phyloP scores from a whole-genome alignment of 2,329 filamentous ascomycete species.

The Hypoxylon sp. region DNA sequence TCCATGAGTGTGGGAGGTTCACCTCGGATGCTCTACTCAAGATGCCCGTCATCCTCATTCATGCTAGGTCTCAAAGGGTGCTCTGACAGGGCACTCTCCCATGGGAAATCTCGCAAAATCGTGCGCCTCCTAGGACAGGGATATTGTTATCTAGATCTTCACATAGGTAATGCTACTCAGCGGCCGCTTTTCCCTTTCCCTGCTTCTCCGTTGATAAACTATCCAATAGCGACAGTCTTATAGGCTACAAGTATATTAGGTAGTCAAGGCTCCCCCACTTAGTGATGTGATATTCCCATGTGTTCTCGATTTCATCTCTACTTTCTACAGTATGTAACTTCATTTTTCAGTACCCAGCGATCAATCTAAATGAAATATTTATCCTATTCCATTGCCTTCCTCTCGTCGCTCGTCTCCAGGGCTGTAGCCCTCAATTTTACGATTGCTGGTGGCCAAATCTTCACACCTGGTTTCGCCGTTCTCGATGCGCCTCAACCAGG shows the following conservation, averaged over 20 bases:
- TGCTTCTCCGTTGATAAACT: conserved; percentile 9
- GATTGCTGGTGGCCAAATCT: conserved; percentile 74
- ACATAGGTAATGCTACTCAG: conserved; percentile 6
- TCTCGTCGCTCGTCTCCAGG: conserved; percentile 50
- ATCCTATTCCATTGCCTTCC: conserved; percentile 38
- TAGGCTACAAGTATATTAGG: conserved; percentile 19
- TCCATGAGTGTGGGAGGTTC: background rate
- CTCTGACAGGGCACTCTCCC: conserved; percentile 1
- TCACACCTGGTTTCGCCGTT: conserved; percentile 76
- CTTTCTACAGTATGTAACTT: conserved; percentile 14
- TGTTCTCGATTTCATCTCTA: conserved; percentile 6
- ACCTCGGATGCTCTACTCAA: background rate
- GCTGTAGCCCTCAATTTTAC: conserved; percentile 63
- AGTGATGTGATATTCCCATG: conserved; percentile 13
- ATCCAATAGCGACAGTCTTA: conserved; percentile 22
- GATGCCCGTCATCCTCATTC: conserved; percentile 5
- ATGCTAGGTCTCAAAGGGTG: conserved; percentile 12
- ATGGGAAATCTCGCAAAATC: conserved; percentile 10
- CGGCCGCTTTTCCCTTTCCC: conserved; percentile 20
- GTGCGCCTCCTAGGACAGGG: conserved; percentile 20
- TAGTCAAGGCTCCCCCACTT: conserved; percentile 26
- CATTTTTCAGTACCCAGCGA: conserved; percentile 19
- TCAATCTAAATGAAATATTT: conserved; percentile 42
- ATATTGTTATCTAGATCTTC: conserved; percentile 18
- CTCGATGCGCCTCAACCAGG: conserved; percentile 75